Evolutionary conservation across 1,139 yeast species (phyloP), one percentile per base, ranked within the genome.

Genomic region (Blastobotrys capitulatus): DNA sequence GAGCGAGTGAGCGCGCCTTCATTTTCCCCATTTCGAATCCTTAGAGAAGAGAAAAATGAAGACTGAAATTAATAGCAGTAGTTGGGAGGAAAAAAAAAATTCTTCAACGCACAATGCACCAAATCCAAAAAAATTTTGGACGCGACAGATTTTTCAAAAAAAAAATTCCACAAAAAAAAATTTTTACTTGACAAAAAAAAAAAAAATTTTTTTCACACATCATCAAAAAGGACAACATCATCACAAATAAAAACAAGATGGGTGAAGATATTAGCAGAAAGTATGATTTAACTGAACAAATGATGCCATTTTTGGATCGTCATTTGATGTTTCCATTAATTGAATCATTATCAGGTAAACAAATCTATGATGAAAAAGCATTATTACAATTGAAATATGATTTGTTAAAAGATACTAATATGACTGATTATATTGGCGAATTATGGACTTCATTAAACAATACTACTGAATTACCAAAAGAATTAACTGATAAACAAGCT

Each of bases 261-360:
- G 41, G 39, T 35, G 48, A 39, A 49, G 61, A 54, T 22, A 54
- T 58, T 44, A 59, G 60, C 42, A 46, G 54, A 37, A 57, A 58
- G 52, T 75, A 75, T 63, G 83, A 79, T 57, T 66, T 80, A 59
- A 77, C 82, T 13, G 69, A 70, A 49, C 74, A 74, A 62, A 64
- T 79, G 55, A 66, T 76, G 57, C 79, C 78, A 42, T 79, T 77
- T 58, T 65, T 80, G 59, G 86, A 80, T 63, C 73, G 83, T 57
- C 83, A 79, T 57, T 66, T 80, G 61, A 69, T 75, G 51, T 78
- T 74, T 55, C 80, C 81, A 40, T 64, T 80, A 54, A 62, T 78
- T 34, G 82, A 78, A 59, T 74, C 74, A 48, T 66, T 76, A 44
- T 69, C 73, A 42, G 55, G 65, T 46, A 75, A 72, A 51, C 71